Evolutionary conservation across 371 early-diverging fungal genomes (phyloP).

Genomic region (Mortierella sp.): DNA sequence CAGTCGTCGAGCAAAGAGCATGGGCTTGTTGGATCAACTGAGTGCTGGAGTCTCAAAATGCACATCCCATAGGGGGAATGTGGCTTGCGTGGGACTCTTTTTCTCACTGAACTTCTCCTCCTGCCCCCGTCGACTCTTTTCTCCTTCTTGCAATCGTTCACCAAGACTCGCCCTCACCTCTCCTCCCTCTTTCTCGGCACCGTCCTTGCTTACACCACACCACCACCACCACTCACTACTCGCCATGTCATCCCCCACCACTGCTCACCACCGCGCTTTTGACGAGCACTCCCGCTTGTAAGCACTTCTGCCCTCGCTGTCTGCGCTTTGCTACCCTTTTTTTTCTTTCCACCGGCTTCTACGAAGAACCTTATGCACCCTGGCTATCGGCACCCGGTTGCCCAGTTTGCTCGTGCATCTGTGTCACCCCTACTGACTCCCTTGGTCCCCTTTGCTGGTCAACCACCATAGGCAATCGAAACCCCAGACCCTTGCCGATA

Average conservation of each 20-base stretch:
- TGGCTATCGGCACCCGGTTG: no score
- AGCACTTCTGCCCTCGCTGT: no score
- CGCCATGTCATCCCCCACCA: constrained; percentile 43
- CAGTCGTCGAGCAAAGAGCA: no score
- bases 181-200: not conserved
- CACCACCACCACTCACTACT: not conserved
- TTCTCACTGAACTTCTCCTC: no score
- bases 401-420: no score
- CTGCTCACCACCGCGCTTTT: constrained; percentile 53
- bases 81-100: no score
- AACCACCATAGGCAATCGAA: constrained; percentile 61
- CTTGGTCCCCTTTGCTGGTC: not conserved
- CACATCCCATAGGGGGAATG: no score
- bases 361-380: no score
- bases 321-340: no score
- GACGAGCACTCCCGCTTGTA: constrained; percentile 56
- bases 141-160: constrained; percentile 13
- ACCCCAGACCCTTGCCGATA: constrained; percentile 89
- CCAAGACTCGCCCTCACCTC: constrained; percentile 3
- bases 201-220: not conserved
- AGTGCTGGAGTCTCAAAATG: no score
- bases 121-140: not conserved
- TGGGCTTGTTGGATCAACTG: no score
- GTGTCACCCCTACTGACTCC: not conserved
- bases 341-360: no score